Evolutionary conservation across 768 basidiomycete genomes (phyloP).

Genomic region (Dendrothele bispora): DNA sequence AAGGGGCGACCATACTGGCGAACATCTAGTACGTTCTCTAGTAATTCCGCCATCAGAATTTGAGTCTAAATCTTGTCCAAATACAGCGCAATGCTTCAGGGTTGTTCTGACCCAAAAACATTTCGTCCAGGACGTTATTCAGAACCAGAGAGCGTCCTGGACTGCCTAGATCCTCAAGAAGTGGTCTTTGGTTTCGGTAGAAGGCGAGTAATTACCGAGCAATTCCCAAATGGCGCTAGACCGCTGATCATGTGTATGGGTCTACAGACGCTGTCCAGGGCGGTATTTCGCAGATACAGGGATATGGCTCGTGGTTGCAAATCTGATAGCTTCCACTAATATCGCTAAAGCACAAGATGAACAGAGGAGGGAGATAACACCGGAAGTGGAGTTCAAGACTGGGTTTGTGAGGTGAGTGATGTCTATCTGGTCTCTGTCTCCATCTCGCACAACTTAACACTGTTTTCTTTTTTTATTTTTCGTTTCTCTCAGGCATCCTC

Average conservation of each 20-base stretch:
- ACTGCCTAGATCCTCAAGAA: conserved; percentile 44
- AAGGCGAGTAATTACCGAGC: conserved; percentile 29
- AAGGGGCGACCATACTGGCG: conserved; percentile 33
- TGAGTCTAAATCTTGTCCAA: no score
- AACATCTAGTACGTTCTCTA: conserved; percentile 1
- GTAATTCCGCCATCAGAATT: no score
- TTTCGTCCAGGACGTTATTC: conserved; percentile 55
- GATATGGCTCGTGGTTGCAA: conserved; percentile 46
- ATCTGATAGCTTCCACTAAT: conserved; percentile 44
- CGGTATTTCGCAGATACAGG: conserved; percentile 49
- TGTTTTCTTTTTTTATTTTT: not conserved
- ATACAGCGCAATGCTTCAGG: conserved; percentile 39
- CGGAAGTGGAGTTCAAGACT: conserved; percentile 34
- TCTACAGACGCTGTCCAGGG: conserved; percentile 50
- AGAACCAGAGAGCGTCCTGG: conserved; percentile 32
- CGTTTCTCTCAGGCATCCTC: conserved; percentile 46
- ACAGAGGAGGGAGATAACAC: conserved; percentile 39
- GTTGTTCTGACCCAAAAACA: conserved; percentile 42
- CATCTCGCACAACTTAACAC: no score
- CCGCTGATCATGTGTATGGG: not conserved
- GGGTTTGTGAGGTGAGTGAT: conserved; percentile 48
- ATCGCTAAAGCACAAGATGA: conserved; percentile 40
- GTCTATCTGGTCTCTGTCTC: not conserved
- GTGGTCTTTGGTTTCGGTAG: conserved; percentile 59
- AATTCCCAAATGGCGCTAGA: not conserved